Evolutionary conservation across 2,329 filamentous ascomycete species (phyloP).

Genomic region (Penicillium brevicompactum): DNA sequence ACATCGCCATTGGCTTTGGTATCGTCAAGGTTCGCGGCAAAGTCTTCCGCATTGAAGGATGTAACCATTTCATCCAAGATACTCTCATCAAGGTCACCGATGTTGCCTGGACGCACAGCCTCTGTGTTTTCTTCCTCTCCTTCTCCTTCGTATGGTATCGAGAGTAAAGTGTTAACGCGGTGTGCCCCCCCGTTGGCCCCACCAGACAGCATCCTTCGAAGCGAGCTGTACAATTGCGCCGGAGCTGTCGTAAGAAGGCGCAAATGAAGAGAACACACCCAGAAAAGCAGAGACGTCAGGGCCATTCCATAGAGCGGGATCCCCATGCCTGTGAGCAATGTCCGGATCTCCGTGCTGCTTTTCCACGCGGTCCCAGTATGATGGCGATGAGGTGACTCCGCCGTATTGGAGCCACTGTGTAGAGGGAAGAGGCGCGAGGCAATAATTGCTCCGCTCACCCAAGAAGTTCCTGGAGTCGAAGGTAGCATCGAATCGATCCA

Average conservation of each 20-base stretch:
- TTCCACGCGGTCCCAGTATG: constrained; percentile 41
- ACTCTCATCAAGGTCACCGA: constrained; percentile 42
- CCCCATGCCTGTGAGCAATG: constrained; percentile 25
- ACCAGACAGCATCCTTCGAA: constrained; percentile 49
- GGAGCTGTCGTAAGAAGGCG: constrained; percentile 50
- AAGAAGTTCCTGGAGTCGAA: constrained; percentile 37
- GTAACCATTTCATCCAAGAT: constrained; percentile 47
- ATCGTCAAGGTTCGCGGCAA: constrained; percentile 25
- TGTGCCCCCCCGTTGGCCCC: constrained; percentile 46
- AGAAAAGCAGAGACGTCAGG: constrained; percentile 42
- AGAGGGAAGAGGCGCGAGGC: constrained; percentile 41
- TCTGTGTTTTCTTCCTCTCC: constrained; percentile 14
- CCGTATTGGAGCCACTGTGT: constrained; percentile 50
- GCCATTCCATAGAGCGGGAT: constrained; percentile 32
- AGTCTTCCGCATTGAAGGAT: constrained; percentile 42
- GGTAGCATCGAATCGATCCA: constrained; percentile 44
- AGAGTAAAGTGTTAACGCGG: constrained; percentile 40
- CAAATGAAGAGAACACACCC: constrained; percentile 53
- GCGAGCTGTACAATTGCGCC: constrained; percentile 45
- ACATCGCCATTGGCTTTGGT: constrained; percentile 30
- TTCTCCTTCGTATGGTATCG: constrained; percentile 26
- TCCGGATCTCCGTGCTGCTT: constrained; percentile 31
- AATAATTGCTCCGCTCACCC: constrained; percentile 44
- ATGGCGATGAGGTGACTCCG: constrained; percentile 38
- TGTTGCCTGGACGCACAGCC: constrained; percentile 31